Base-by-base conservation (phyloP, 2,329 filamentous ascomycete genomes). In the Ophiostoma australiae region DNA sequence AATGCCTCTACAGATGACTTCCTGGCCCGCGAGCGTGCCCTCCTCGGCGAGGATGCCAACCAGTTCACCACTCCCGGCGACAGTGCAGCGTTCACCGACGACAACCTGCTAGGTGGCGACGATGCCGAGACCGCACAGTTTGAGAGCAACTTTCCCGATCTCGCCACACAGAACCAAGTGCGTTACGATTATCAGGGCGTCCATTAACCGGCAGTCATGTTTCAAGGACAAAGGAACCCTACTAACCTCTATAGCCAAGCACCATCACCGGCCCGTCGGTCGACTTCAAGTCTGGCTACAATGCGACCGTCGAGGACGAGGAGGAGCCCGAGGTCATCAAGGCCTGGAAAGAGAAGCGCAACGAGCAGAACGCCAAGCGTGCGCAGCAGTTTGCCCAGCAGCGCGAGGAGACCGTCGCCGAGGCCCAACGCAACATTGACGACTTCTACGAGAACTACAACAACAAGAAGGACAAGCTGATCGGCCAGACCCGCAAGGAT, bases 381-480 rank as follows among this genome's bases (percentile, higher is more conserved):
- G 90, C 92, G 74, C 90, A 97, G 80, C 88, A 94, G 75, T 94
- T 94, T 70, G 88, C 89, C 61, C 85, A 88, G 75, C 92, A 94
- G 82, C 95, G 95, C 79, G 87, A 88, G 74, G 90, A 94, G 79
- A 97, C 93, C 1, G 83, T 97, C 78, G 89, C 92, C 79, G 93
- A 95, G 76, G 95, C 95, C 13, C 93, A 93, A 78, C 87, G 94
- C 79, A 95, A 96, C 80, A 97, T 99, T 74, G 95, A 99, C 80
- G 95, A 97, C 80, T 99, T 98, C 83, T 99, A 99, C 85, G 94
- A 97, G 79, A 97, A 97, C 82, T 99, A 99, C 85, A 98, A 98
- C 84, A 90, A 91, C 81, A 97, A 97, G 84, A 94, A 95, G 80
- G 95, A 99, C 80, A 98, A 98, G 86, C 88, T 87, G 72, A 90